Evolutionary conservation across 129 eudicot species (phyloP), one percentile per base, ranked within the genome.

Genomic region (Pseudognaphalium luteoalbum): DNA sequence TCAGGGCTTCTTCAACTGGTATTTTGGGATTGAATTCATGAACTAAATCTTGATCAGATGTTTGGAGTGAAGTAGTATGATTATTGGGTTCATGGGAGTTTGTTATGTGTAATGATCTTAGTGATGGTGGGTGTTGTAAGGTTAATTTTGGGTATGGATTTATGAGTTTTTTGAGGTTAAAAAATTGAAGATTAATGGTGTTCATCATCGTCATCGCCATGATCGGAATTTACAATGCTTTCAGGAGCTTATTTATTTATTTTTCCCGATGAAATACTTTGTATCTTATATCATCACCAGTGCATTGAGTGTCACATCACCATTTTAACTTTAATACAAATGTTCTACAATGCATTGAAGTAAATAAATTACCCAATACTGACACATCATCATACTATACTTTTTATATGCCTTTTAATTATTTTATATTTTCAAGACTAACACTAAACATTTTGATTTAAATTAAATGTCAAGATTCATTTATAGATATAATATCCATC

Each of bases 1-100:
- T 95, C 6, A 83, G 22, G 54, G 99, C 97, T 78, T 91, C 87
- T 75, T 91, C 80, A 50, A 95, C 60, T 25, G 97, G 96, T 71
- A 91, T 87, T 33, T 75, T 67, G 37, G 99, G 99, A 51, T 95
- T 78, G 82, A 95, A 95, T 64, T 85, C 84, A 29, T 79, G 70
- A 19, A 87, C 81, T 21, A 20, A 63, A 6, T 67, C 65, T 60
- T 78, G 73, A 25, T 25, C 28, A 30, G 73, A 75, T 6, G 68
- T 10, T 50, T 62, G 32, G 66, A 66, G 35, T 4, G 32, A 77
- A 70, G 28, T 25, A 25, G 28, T 25, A 32, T 30, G 16, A 25
- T 72, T 60, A 77, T 67, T 77, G 82, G 80, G 51, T 67, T 78
- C 71, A 73, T 61, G 81, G 60, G 85, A 72, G n/a, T 44, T 80